These are phyloP conservation scores for Pleodorina starrii DNA, from an alignment of 139 green algal species.

Conservation along the genomic window DNA sequence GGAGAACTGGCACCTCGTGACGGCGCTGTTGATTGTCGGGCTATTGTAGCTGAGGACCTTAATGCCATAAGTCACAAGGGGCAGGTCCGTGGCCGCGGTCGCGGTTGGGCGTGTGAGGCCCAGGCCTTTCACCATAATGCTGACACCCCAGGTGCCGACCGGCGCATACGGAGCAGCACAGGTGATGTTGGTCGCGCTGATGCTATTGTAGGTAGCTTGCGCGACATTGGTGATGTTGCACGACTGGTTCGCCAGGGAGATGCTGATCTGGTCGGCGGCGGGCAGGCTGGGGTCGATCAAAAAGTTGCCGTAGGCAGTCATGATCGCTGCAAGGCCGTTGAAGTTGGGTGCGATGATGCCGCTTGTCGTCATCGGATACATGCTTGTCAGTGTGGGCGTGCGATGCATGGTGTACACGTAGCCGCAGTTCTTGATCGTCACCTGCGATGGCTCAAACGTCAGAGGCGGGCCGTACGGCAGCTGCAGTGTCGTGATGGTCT, in stretches of 20 bases:
- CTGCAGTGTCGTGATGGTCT: background rate
- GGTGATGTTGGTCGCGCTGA: slow-evolving; percentile 10
- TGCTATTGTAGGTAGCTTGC: background rate
- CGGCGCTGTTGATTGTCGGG: background rate
- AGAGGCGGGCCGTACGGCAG: background rate
- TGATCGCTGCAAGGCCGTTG: background rate
- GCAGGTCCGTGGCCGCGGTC: background rate
- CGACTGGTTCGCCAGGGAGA: background rate
- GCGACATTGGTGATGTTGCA: background rate
- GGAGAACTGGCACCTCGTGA: slow-evolving; percentile 9
- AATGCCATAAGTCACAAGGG: background rate
- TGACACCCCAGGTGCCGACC: slow-evolving; percentile 23
- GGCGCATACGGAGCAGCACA: slow-evolving; percentile 1
- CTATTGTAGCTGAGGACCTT: background rate
- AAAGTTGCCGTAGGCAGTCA: slow-evolving; percentile 15
- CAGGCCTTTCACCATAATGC: slow-evolving; percentile 1
- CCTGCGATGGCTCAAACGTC: background rate
- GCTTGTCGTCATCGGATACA: background rate
- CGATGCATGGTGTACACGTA: slow-evolving; percentile 54
- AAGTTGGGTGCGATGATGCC: background rate
- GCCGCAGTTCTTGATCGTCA: background rate
- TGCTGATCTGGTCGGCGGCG: background rate
- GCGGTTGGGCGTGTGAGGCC: slow-evolving; percentile 13
- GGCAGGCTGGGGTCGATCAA: background rate
- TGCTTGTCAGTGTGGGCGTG: slow-evolving; percentile 32